Evolutionary conservation across 371 early-diverging fungal species (phyloP).

Genomic region (Syncephalastrum monosporum): DNA sequence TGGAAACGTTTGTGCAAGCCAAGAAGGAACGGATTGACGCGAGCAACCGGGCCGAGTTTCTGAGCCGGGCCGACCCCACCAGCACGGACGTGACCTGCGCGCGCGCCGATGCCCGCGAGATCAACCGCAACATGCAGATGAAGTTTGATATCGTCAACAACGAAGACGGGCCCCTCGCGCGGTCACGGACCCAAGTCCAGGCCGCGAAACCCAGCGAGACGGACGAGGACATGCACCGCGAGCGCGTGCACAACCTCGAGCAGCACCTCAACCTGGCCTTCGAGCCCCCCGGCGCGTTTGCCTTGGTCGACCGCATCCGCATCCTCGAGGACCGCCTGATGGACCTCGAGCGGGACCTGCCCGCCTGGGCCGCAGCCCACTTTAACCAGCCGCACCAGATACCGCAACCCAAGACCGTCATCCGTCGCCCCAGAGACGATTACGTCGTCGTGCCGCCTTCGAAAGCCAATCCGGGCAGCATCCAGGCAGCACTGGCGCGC

Average conservation of each 20-base stretch:
- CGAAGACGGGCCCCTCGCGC: slow-evolving; percentile 70
- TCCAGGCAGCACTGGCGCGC: slow-evolving; percentile 20
- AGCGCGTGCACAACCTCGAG: slow-evolving; percentile 60
- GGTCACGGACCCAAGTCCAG: slow-evolving; percentile 36
- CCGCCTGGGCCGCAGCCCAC: slow-evolving; percentile 71
- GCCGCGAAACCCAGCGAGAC: not conserved
- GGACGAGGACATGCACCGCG: slow-evolving; percentile 9
- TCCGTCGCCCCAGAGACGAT: slow-evolving; percentile 21
- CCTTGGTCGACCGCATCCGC: slow-evolving; percentile 57
- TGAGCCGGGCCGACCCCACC: slow-evolving; percentile 41
- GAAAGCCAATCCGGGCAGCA: slow-evolving; percentile 18
- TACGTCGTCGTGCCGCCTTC: slow-evolving; percentile 9
- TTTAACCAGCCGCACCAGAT: slow-evolving; percentile 66
- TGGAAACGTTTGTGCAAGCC: slow-evolving; percentile 57
- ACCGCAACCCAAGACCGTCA: slow-evolving; percentile 37
- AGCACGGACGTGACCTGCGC: slow-evolving; percentile 55
- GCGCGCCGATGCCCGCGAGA: slow-evolving; percentile 70
- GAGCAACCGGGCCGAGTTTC: slow-evolving; percentile 72
- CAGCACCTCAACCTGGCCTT: slow-evolving; percentile 67
- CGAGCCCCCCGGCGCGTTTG: slow-evolving; percentile 35
- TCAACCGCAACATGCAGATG: slow-evolving; percentile 83
- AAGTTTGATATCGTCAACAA: slow-evolving; percentile 76
- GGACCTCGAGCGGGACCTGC: slow-evolving; percentile 67
- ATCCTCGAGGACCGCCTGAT: slow-evolving; percentile 70
- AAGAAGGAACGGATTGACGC: slow-evolving; percentile 68